Evolutionary conservation across 768 basidiomycete species (phyloP), one percentile per base, ranked within the genome.

Genomic region (Terana coerulea): DNA sequence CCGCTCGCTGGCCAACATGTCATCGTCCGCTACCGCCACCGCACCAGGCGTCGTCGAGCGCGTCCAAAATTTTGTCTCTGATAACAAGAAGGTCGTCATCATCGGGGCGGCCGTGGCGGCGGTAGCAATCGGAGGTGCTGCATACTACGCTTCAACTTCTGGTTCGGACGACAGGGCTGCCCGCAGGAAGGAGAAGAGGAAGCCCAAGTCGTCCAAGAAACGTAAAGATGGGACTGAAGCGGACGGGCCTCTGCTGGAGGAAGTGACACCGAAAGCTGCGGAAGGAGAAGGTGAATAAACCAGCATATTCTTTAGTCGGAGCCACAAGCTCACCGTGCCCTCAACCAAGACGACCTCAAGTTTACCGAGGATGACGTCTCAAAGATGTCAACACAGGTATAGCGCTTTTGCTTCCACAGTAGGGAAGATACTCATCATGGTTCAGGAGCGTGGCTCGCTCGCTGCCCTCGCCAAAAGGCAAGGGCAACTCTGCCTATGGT

Each of bases 231-330:
- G 64, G 11, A 83, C 80, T 62, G 80, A 81, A 55, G 54, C 67
- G 5, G 82, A 89, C 54, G 85, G 86, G 0, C 92, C 92, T 33
- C 73, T 95, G 35, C 68, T 95, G 42, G 91, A 95, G 74, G 91
- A 94, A 67, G 65, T 77, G 47, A 76, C 74, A 47, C 74, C 84
- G 3, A 71, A 70, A 53, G 56, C 58, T 11, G 52, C 50, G 58
- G 69, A 42, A 65, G 71, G 68, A 34, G 52, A 52, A 47, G 61
- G 66, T 61, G 54, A 45, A 62, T 55, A 41, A n/a, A n/a, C 24
- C 24, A 25, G 21, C 42, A 42, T 28, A 10, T 5, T 28, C 17
- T 22, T 12, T 10, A 5, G n/a, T 17, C 33, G 28, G 12, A 14
- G 21, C 33, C 47, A 55, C 39, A 41, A 47, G 55, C 53, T 30